Evolutionary conservation across 768 basidiomycete genomes (phyloP), one percentile per base, ranked within the genome.

Genomic region (Lenzites betulinus): DNA sequence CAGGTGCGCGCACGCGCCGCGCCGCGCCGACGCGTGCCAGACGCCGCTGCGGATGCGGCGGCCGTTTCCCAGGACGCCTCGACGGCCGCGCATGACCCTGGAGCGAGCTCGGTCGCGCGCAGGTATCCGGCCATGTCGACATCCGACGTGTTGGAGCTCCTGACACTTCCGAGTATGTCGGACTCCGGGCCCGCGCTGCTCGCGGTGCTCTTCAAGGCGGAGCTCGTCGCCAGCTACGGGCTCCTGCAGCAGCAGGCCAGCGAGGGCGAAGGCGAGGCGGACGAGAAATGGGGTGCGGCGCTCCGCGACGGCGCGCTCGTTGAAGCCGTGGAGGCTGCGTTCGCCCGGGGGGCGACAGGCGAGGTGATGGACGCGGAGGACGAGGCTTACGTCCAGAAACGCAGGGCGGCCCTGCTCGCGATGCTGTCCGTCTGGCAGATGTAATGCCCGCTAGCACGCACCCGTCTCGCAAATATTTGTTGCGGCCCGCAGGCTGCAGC

Each of bases 211-310:
- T 22, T 71, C 23, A 74, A 72, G 58, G 63, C 58, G 28, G 67
- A 72, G 41, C 69, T 75, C 18, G 50, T 74, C 12, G 38, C 56
- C 15, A 60, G 66, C 39, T 75, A 72, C 50, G 69, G 63, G 23
- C 35, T 59, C 36, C 52, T 75, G 48, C 71, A 72, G 55, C 50
- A 60, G 36, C 64, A 68, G 28, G 15, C 43, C 6, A 61, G 18
- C 13, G 57, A 44, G 7, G 63, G 18, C 13, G 57, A 44, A 22
- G 38, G 50, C n/a, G 62, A 46, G 15, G 49, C 44, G 25, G 70
- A 71, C 50, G 33, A 38, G n/a, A 66, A 51, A 33, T 71, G 70
- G 70, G n/a, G n/a, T 16, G 53, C 49, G 12, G 39, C 60, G 26
- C 30, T 70, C 39, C 54, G 54, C 15, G 60, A 59, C 33, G 69